Evolutionary conservation across 805 yeast genomes (phyloP), one percentile per base, ranked within the genome.

Genomic region (Yamadazyma insecticola): DNA sequence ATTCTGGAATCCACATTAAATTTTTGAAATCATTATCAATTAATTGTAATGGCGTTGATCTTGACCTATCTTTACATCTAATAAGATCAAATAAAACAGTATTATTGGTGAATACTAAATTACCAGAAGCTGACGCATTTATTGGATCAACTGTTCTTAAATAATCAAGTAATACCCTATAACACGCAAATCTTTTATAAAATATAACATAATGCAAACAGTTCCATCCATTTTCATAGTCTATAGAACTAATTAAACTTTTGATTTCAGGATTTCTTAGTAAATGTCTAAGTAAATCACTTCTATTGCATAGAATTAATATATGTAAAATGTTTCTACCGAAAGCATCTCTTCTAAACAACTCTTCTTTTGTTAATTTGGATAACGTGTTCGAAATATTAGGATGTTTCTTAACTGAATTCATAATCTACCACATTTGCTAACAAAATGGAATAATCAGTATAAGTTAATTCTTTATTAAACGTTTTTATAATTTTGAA

Each of bases 171-270:
- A 65, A 33, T 2, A 51, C 53, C 32, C 65, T 69, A 7, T 80
- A 77, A 47, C 81, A 71, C 13, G 69, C 48, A 24, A 80, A 56
- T 33, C 80, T 65, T 20, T 77, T 82, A 39, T 72, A 58, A 41
- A 64, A 74, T 10, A 83, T 58, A 4, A 87, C 75, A 37, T 77
- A 72, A 53, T 89, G 96, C 17, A 89, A 61, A 16, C 86, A 75
- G 25, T 84, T 82, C 81, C 94, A 88, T 2, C 86, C 82, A 48
- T 75, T 85, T 53, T 88, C 96, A 31, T 61, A 62, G 52, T 89
- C 96, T 2, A 63, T 55, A 0, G 57, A 44, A 2, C 68, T 43
- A 32, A 66, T 23, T 2, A 60, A 37, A n/a, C 33, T 28, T 29
- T 77, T 75, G 14, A 72, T 47, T 12, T 69, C 66, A 6, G 70